phyloP scores from a whole-genome alignment of 1,139 yeast genomes.

The Suhomyces maxii region DNA sequence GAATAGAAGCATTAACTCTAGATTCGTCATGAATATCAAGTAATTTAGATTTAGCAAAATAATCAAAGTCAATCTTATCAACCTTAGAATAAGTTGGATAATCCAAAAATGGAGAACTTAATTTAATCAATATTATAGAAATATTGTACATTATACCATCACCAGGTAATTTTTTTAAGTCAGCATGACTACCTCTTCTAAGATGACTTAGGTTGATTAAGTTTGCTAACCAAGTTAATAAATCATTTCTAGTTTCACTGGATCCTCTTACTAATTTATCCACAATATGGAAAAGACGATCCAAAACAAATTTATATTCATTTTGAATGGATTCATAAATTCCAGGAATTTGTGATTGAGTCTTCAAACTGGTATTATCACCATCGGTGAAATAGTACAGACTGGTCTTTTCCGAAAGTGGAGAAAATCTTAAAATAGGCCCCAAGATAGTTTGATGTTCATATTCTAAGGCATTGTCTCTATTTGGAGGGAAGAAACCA shows the following conservation, averaged over 20 bases:
- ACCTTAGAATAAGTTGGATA: slow-evolving; percentile 59
- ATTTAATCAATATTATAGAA: slow-evolving; percentile 61
- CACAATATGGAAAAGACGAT: slow-evolving; percentile 64
- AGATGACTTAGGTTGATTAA: slow-evolving; percentile 80
- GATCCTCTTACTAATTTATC: slow-evolving; percentile 82
- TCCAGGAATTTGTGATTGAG: slow-evolving; percentile 45
- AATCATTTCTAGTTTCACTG: slow-evolving; percentile 56
- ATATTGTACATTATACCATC: slow-evolving; percentile 85
- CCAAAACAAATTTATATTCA: slow-evolving; percentile 57
- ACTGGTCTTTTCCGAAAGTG: slow-evolving; percentile 51
- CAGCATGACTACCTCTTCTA: slow-evolving; percentile 84
- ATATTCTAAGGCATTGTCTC: slow-evolving; percentile 46
- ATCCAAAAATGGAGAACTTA: slow-evolving; percentile 84
- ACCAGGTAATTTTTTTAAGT: slow-evolving; percentile 62
- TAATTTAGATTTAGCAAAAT: slow-evolving; percentile 53
- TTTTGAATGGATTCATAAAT: slow-evolving; percentile 58
- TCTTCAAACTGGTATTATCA: slow-evolving; percentile 36
- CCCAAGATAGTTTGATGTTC: slow-evolving; percentile 73
- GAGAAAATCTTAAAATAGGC: slow-evolving; percentile 73
- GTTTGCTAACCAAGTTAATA: slow-evolving; percentile 68
- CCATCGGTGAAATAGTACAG: slow-evolving; percentile 51
- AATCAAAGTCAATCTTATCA: slow-evolving; percentile 70
- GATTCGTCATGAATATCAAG: slow-evolving; percentile 79
- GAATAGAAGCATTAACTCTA: slow-evolving; percentile 71
- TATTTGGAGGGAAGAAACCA: slow-evolving; percentile 50